Conservation (phyloP, 2,329 filamentous ascomycete species). For the Teratosphaeria zuluensis region DNA sequence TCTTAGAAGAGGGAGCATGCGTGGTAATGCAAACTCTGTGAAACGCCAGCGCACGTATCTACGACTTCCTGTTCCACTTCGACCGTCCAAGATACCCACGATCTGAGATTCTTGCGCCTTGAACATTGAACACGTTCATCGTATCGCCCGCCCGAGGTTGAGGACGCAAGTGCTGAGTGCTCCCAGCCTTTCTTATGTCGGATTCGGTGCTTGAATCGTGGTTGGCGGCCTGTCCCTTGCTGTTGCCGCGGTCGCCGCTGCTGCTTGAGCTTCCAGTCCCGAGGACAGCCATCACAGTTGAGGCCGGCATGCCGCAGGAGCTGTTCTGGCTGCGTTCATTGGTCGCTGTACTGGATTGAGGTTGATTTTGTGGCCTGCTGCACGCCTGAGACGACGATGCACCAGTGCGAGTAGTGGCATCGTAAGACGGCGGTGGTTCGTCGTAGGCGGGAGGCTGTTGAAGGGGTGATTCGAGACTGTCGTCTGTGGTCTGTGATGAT, state of each 20-base stretch:
- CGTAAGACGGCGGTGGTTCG: background rate
- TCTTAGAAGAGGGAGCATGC: background rate
- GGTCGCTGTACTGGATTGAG: background rate
- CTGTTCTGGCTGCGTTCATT: background rate
- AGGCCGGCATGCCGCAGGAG: background rate
- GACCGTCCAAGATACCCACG: background rate
- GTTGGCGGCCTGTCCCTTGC: background rate
- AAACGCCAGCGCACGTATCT: background rate
- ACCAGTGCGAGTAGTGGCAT: background rate
- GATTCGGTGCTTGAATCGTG: background rate
- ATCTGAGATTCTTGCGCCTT: background rate
- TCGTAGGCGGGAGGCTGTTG: background rate
- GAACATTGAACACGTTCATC: background rate
- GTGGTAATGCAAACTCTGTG: background rate
- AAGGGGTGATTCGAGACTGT: background rate
- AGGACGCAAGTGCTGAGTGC: background rate
- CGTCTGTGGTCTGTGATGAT: too few relatives aligned
- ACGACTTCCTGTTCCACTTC: background rate
- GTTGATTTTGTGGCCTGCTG: background rate
- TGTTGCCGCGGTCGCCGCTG: background rate
- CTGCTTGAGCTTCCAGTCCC: background rate
- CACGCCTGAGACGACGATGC: background rate
- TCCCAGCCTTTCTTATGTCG: background rate
- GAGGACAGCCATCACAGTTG: conserved; percentile 2
- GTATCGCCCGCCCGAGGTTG: background rate